These are phyloP conservation scores for Claviceps sp. DNA, from an alignment of 2,329 filamentous ascomycete species.

Conservation along the genomic window DNA sequence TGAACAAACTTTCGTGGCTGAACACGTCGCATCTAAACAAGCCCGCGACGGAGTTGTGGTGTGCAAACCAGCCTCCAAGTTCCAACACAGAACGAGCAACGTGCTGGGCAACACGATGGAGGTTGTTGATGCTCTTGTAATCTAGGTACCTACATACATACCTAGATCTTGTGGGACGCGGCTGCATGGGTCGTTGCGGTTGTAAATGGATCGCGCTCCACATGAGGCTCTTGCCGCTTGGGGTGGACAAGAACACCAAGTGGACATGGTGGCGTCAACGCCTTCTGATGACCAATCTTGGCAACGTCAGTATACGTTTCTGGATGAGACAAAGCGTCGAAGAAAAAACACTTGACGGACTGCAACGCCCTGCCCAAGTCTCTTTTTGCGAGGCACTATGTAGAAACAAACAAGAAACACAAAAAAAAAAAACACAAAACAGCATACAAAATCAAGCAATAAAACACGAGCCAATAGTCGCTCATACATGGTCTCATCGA, in stretches of 20 bases:
- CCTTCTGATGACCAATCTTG: neutral
- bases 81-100: no score
- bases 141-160: no score
- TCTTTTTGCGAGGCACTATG: neutral
- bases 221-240: slow-evolving; percentile 10
- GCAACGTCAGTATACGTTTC: neutral
- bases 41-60: neutral
- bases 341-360: no score
- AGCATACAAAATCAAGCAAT: neutral
- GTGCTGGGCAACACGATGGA: neutral
- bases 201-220: slow-evolving; percentile 10
- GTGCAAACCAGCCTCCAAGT: no score
- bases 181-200: slow-evolving; percentile 6
- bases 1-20: slow-evolving; percentile 1
- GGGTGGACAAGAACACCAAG: neutral
- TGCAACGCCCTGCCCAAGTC: neutral
- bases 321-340: neutral
- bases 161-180: slow-evolving; percentile 6
- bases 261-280: neutral
- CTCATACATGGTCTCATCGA: neutral
- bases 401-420: no score
- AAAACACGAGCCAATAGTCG: neutral
- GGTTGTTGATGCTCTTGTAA: slow-evolving; percentile 4
- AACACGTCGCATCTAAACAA: neutral
- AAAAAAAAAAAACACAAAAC: neutral